Base-by-base conservation (phyloP, 805 yeast genomes). In the Zygoascus tannicola region DNA sequence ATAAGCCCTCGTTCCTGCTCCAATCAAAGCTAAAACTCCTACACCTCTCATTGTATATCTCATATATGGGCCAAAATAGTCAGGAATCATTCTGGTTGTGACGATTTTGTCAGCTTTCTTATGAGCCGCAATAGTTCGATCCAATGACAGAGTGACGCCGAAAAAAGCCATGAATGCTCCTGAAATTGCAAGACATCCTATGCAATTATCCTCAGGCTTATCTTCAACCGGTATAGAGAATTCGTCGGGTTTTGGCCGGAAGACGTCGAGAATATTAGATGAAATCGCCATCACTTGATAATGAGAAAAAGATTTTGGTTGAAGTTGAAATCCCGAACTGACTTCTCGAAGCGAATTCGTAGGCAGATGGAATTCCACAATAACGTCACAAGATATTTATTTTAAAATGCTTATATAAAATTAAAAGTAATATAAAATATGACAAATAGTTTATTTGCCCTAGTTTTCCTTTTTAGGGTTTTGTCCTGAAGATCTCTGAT, bases 171-270 rank as follows among this genome's bases (percentile, higher is more conserved):
- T 69, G 15, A 78, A 71, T 5, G 71, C 55, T 1, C 85, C 70
- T 37, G 82, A 81, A 67, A 81, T 74, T 1, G 77, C 58, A 48
- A 82, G 81, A 55, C 94, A 84, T 2, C 82, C 77, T 1, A 80
- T 51, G 55, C 94, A 84, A 50, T 37, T 26, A 15, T 37, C 14
- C 5, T 16, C 15, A 12, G 74, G 79, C 46, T 66, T 66, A 16
- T 33, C 41, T 5, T 34, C 28, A 12, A 7, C 16, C 23, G 40
- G 36, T 18, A 35, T 62, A 52, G 41, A 68, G 68, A 47, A 37
- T 15, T 37, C 40, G 16, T 37, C 40, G 22, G 40, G 19, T n/a
- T 37, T 46, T 3, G 57, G 56, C 30, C 45, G 45, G 41, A 55
- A 45, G 14, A 55, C 50, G 32, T 52, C 49, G 33, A 55, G 52